A percentile compares a stretch with the other conserved stretches of the same genome.
Evolutionary conservation across 108 stramenopile genomes (phyloP).

Genomic region (Cyclostephanos tholiformis): DNA sequence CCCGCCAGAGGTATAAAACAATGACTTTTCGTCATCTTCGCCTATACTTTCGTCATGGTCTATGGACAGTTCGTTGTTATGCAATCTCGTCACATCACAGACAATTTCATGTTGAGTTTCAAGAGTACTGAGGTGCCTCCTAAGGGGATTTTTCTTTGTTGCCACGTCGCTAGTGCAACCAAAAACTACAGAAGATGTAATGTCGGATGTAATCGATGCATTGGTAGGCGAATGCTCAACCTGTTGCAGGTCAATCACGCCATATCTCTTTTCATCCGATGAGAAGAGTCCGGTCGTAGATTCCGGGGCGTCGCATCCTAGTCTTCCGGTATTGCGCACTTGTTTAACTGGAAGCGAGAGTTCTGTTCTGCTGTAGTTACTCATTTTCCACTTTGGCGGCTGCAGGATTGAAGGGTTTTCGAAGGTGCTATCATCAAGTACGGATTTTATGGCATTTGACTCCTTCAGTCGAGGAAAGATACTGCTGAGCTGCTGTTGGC

Average conservation of each 20-base stretch:
- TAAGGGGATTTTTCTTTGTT: conserved; percentile 7
- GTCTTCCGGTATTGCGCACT: not conserved
- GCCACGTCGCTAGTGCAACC: conserved; percentile 36
- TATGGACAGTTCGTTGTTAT: not conserved
- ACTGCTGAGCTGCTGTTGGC: conserved; percentile 14
- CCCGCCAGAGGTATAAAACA: not conserved
- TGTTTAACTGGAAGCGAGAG: not conserved
- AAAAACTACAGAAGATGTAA: conserved; percentile 50
- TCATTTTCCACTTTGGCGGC: conserved; percentile 1
- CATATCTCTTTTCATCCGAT: conserved; percentile 36
- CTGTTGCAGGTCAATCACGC: conserved; percentile 30
- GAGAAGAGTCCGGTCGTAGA: conserved; percentile 14
- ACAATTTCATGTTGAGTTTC: conserved; percentile 17
- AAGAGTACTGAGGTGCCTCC: conserved; percentile 2
- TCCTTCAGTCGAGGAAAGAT: conserved; percentile 27
- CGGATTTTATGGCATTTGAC: conserved; percentile 37
- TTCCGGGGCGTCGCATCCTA: not conserved
- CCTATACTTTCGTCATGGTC: conserved; percentile 21
- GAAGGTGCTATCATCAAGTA: conserved; percentile 29
- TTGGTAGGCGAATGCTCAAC: conserved; percentile 28
- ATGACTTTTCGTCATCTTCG: not conserved
- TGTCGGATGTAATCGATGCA: conserved; percentile 49
- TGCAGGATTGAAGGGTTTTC: conserved; percentile 23
- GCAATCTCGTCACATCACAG: not conserved
- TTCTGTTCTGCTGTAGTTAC: not conserved